Base-by-base conservation (phyloP, 2,329 filamentous ascomycete species). In the Aureobasidium namibiae region DNA sequence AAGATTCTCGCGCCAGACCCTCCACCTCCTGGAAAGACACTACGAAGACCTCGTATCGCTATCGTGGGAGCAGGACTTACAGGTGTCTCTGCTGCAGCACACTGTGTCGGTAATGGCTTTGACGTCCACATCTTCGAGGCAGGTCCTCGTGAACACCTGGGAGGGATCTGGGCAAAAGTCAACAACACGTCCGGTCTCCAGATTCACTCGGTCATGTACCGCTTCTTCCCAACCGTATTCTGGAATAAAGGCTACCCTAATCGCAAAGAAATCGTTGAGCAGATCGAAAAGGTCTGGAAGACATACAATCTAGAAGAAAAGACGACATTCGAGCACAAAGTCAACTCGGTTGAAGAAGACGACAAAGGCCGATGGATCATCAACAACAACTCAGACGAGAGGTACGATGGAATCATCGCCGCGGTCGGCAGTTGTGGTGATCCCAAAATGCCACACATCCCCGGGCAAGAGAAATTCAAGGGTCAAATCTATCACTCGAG, bases 131-230 rank as follows among this genome's bases (percentile, higher is more conserved):
- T 95, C 39, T 95, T 95, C 64, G 90, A 95, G 69, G 82, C 83
- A 8, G 87, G 87, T 1, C 72, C 78, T 4, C 77, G 84, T 63
- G 80, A 88, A 16, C 78, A 82, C 24, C 71, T 95, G 0, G 89
- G 89, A 16, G 89, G 89, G 0, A 92, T 92, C 34, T 92, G 89
- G 89, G 89, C 84, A 68, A 49, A 82, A 71, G 88, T 94, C 41
- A 92, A 94, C 74, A 88, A 88, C 54, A 92, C 88, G 0, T 92
- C 88, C 0, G 84, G 88, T 16, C 80, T 95, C 0, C 89, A 94
- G 67, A 92, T 95, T 23, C 89, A 95, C 70, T 89, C 85, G 21
- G 72, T 92, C 60, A 94, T 94, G 89, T 95, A 92, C 71, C 83
- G 90, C 23, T 95, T 95, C 70, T 88, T 92, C 65, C 90, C 90